Percentiles rank a stretch among this genome's conserved stretches.
Evolutionary conservation across 2,329 filamentous ascomycete species (phyloP).

Genomic region (Pseudodiploospora longispora): DNA sequence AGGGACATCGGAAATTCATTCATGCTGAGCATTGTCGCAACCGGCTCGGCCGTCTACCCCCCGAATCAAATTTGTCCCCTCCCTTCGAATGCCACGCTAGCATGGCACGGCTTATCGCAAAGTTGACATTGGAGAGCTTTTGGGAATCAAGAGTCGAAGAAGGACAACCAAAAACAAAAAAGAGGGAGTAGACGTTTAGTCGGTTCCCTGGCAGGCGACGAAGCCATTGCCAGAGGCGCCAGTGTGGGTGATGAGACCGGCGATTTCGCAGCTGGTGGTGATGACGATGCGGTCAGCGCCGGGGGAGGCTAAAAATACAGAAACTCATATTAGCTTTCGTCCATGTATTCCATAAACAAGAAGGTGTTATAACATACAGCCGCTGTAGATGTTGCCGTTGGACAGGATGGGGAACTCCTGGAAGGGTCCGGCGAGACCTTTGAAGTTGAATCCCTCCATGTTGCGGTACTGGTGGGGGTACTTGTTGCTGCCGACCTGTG

Average conservation of each 20-base stretch:
- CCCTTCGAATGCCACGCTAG: no score
- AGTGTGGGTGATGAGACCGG: conserved; percentile 61
- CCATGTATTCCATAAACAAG: background rate
- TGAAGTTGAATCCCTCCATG: conserved; percentile 29
- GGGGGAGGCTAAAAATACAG: conserved; percentile 27
- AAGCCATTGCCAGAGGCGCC: conserved; percentile 62
- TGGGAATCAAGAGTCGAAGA: no score
- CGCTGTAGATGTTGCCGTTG: conserved; percentile 23
- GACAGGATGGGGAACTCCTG: conserved; percentile 31
- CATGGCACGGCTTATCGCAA: no score
- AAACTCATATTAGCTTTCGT: background rate
- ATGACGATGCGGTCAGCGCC: conserved; percentile 59
- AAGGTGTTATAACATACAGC: conserved; percentile 16
- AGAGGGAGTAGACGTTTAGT: background rate
- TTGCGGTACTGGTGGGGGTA: conserved; percentile 34
- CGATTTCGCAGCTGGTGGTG: conserved; percentile 45
- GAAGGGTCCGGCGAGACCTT: conserved; percentile 22
- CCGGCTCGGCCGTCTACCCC: no score
- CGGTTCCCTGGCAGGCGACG: conserved; percentile 43
- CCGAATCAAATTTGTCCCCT: no score
- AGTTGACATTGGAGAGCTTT: no score
- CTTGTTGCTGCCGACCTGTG: conserved; percentile 19
- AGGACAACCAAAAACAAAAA: no score
- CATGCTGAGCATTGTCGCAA: no score
- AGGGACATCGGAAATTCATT: no score